phyloP scores from a whole-genome alignment of 345 rosid genomes.

The Stellera chamaejasme region DNA sequence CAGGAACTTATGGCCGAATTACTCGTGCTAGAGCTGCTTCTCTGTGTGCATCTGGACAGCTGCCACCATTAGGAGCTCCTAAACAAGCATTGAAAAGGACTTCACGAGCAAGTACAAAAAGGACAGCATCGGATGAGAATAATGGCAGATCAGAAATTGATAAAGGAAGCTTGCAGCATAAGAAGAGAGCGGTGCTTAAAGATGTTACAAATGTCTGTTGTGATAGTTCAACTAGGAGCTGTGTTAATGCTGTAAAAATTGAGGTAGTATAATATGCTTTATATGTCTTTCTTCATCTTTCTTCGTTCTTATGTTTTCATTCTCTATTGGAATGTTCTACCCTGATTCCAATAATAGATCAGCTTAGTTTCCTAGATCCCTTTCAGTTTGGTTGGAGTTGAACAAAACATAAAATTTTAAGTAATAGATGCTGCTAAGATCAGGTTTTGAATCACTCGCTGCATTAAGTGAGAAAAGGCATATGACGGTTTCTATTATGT shows the following conservation, averaged over 20 bases:
- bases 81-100: conserved; percentile 23
- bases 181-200: conserved; percentile 63
- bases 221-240: conserved; percentile 29
- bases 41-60: conserved; percentile 27
- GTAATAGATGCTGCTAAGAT: too few species aligned
- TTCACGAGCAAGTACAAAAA: conserved; percentile 31
- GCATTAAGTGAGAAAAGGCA: too few species aligned
- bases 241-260: conserved; percentile 43
- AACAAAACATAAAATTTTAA: too few species aligned
- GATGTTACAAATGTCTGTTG: conserved; percentile 67
- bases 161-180: conserved; percentile 21
- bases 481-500: too few species aligned
- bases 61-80: conserved; percentile 24
- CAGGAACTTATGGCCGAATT: conserved; percentile 37
- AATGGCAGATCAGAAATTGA: conserved; percentile 18
- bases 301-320: background rate
- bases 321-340: background rate
- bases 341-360: too few species aligned
- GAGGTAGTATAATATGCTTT: conserved; percentile 34
- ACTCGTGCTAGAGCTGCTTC: conserved; percentile 74
- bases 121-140: conserved; percentile 47
- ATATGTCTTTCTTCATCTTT: background rate
- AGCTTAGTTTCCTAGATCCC: too few species aligned
- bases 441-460: too few species aligned
- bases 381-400: too few species aligned